Conservation (phyloP, 768 basidiomycete genomes). For the Strobilomyces confusus region DNA sequence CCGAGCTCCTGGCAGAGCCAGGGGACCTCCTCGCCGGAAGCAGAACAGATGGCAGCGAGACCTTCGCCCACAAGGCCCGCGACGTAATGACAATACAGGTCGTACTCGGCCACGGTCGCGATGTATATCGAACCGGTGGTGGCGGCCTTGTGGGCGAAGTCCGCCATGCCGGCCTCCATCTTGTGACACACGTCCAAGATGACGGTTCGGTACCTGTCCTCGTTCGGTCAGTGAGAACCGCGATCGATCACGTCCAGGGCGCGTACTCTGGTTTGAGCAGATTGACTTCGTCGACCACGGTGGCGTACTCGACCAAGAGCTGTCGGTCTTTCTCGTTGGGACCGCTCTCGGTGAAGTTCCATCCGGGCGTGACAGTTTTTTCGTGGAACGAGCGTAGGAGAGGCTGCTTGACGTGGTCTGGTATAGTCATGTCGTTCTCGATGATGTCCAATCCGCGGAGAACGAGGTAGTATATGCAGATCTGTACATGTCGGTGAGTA, state of each 20-base stretch:
- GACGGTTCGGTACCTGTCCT: slow-evolving; percentile 65
- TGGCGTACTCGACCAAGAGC: slow-evolving; percentile 79
- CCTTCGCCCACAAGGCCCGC: slow-evolving; percentile 98
- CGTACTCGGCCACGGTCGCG: slow-evolving; percentile 78
- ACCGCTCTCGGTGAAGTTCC: slow-evolving; percentile 79
- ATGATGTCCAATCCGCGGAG: slow-evolving; percentile 94
- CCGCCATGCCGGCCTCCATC: slow-evolving; percentile 96
- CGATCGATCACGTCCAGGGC: not conserved
- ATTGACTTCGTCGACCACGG: slow-evolving; percentile 76
- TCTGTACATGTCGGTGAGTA: slow-evolving; percentile 45
- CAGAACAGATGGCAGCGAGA: slow-evolving; percentile 81
- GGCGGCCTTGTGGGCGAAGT: slow-evolving; percentile 83
- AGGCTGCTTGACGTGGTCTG: slow-evolving; percentile 82
- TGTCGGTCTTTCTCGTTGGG: slow-evolving; percentile 86
- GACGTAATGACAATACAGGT: slow-evolving; percentile 98
- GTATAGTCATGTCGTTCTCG: slow-evolving; percentile 97
- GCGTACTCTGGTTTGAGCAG: slow-evolving; percentile 57
- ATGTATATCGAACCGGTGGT: slow-evolving; percentile 67
- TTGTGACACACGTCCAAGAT: slow-evolving; percentile 81
- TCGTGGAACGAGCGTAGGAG: slow-evolving; percentile 79
- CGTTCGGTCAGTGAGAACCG: not conserved
- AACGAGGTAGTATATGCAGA: slow-evolving; percentile 93
- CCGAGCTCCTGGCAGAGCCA: slow-evolving; percentile 80
- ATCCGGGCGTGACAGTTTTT: slow-evolving; percentile 76
- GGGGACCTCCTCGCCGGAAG: slow-evolving; percentile 74